Percentiles rank a stretch among this genome's conserved stretches.
phyloP scores from a whole-genome alignment of 257 asterid species.

The Oldenlandia corymbosa region DNA sequence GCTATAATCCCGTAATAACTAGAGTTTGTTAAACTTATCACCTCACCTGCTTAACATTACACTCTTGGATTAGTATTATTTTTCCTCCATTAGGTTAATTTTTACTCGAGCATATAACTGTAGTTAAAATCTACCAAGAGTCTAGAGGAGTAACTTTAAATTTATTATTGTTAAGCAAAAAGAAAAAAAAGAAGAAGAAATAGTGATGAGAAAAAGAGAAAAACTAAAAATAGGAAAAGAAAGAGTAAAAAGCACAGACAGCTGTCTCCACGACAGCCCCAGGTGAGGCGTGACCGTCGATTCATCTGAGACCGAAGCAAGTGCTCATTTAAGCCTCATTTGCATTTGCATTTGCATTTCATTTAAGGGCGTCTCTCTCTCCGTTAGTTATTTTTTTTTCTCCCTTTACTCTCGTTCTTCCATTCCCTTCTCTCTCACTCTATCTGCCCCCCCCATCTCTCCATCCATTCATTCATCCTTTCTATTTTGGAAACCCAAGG shows the following conservation, averaged over 20 bases:
- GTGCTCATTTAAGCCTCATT: slow-evolving; percentile 15
- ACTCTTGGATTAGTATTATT: too few relatives aligned
- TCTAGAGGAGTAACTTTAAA: too few relatives aligned
- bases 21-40: too few relatives aligned
- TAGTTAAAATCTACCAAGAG: too few relatives aligned
- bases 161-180: too few relatives aligned
- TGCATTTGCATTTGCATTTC: slow-evolving; percentile 2
- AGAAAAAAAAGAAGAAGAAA: too few relatives aligned
- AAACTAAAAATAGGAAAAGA: slow-evolving; percentile 5
- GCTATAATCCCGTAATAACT: too few relatives aligned
- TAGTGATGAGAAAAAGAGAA: background rate
- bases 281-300: slow-evolving; percentile 20
- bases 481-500: background rate
- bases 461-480: background rate
- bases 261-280: slow-evolving; percentile 13
- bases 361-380: background rate
- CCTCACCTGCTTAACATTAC: too few relatives aligned
- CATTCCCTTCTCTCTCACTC: background rate
- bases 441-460: background rate
- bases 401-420: background rate
- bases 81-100: too few relatives aligned
- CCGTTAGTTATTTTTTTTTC: too few relatives aligned
- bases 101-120: too few relatives aligned
- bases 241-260: slow-evolving; percentile 8
- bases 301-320: background rate